phyloP scores from a whole-genome alignment of 805 yeast genomes.

The Lachancea lanzarotensis region DNA sequence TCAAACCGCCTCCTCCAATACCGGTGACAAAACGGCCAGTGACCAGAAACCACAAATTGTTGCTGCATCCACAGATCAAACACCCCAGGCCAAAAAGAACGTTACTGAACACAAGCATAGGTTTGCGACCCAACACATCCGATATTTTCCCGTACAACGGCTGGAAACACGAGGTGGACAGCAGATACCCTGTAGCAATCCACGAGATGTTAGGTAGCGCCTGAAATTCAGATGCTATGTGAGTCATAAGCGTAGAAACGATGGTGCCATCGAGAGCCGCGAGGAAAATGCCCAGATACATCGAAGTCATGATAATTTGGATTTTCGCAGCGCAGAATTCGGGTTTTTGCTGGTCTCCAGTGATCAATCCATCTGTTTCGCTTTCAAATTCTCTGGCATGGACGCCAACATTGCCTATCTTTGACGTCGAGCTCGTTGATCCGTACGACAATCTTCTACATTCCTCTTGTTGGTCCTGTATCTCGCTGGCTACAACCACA shows the following conservation, averaged over 20 bases:
- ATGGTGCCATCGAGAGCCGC: slow-evolving; percentile 65
- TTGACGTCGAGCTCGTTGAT: background rate
- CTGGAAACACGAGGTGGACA: slow-evolving; percentile 67
- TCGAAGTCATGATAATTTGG: slow-evolving; percentile 35
- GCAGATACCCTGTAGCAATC: slow-evolving; percentile 66
- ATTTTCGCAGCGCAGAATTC: slow-evolving; percentile 15
- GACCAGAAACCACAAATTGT: slow-evolving; percentile 43
- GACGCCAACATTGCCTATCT: background rate
- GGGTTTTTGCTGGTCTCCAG: background rate
- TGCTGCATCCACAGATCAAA: slow-evolving; percentile 47
- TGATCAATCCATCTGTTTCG: background rate
- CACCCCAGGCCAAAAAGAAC: slow-evolving; percentile 52
- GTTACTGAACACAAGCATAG: slow-evolving; percentile 46
- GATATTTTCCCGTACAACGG: slow-evolving; percentile 66
- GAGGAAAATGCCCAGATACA: slow-evolving; percentile 46
- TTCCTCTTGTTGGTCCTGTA: slow-evolving; percentile 27
- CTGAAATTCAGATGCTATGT: slow-evolving; percentile 63
- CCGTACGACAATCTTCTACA: background rate
- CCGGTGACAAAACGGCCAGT: slow-evolving; percentile 67
- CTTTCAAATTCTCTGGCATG: background rate
- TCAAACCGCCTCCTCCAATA: slow-evolving; percentile 85
- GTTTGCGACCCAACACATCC: slow-evolving; percentile 65
- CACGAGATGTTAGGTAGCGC: slow-evolving; percentile 59
- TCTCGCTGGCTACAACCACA: slow-evolving; percentile 30
- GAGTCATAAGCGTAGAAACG: slow-evolving; percentile 57